Conservation (phyloP, 176 grass and related monocot genomes). For the Oryza australiensis region DNA sequence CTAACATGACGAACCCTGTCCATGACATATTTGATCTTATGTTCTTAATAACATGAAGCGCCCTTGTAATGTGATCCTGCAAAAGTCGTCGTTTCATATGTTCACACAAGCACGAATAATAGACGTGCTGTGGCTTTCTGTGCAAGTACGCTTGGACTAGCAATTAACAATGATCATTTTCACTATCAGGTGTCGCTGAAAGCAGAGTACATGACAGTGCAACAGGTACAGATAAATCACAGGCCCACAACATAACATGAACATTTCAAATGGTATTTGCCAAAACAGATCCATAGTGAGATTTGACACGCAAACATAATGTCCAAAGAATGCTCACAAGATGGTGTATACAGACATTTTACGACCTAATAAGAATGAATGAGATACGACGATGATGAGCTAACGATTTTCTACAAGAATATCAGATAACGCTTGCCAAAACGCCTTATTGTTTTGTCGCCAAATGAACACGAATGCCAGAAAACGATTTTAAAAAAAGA, state of each 20-base stretch:
- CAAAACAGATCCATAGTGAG: not conserved
- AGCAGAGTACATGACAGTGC: not conserved
- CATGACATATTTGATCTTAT: not conserved
- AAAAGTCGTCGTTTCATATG: not conserved
- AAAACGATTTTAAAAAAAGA: not conserved
- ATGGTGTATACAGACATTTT: slow-evolving; percentile 1
- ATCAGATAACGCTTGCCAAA: not conserved
- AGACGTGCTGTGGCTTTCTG: not conserved
- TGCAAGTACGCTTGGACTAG: not conserved
- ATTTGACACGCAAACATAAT: not conserved
- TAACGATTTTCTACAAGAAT: not conserved
- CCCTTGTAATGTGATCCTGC: not conserved
- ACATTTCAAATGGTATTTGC: not conserved
- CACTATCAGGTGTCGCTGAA: not conserved
- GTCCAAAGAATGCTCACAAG: slow-evolving; percentile 3
- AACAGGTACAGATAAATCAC: not conserved
- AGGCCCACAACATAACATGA: too few species aligned
- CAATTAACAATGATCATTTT: not conserved
- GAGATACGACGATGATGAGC: not conserved
- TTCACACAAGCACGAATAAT: not conserved
- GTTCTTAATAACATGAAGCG: not conserved
- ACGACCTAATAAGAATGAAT: not conserved
- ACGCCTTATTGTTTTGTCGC: slow-evolving; percentile 34
- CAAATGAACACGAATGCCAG: slow-evolving; percentile 38
- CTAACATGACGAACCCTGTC: not conserved